These are phyloP conservation scores for Epichloe amarillans DNA, from an alignment of 2,329 filamentous ascomycete species.

Conservation along the genomic window DNA sequence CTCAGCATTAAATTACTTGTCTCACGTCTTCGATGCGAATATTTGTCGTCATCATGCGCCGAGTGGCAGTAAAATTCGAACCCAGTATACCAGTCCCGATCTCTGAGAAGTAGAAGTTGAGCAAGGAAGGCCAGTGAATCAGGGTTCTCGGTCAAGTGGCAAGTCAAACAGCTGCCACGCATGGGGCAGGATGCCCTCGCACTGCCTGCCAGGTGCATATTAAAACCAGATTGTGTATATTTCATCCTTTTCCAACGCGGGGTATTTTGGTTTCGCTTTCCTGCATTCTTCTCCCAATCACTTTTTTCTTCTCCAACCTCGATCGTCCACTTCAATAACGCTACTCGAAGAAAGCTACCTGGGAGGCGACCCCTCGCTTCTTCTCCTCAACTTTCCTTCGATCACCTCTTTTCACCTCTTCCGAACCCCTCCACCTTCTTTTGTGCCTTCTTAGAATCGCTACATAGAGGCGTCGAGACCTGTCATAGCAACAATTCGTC, in stretches of 20 bases:
- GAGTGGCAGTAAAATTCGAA: too few relatives aligned
- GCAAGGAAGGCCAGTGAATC: neutral
- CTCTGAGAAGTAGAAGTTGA: neutral
- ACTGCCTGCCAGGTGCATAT: constrained; percentile 3
- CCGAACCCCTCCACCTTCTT: neutral
- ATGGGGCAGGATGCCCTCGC: constrained; percentile 2
- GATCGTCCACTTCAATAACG: neutral
- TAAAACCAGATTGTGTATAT: neutral
- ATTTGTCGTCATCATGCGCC: too few relatives aligned
- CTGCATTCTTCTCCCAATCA: constrained; percentile 3
- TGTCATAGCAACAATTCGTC: constrained; percentile 3
- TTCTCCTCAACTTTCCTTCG: neutral
- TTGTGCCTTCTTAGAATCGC: neutral
- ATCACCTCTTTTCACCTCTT: neutral
- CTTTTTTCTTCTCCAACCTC: constrained; percentile 1
- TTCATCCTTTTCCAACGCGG: constrained; percentile 2
- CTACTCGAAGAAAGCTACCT: neutral
- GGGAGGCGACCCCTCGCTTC: neutral
- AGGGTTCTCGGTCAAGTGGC: neutral
- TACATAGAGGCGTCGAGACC: neutral
- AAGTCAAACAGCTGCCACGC: constrained; percentile 1
- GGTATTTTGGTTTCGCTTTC: neutral
- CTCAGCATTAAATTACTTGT: neutral
- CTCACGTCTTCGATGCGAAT: too few relatives aligned
- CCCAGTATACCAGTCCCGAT: too few relatives aligned